Percentiles rank a stretch among this genome's conserved stretches.
phyloP scores from a whole-genome alignment of 1,284 basidiomycete genomes.

The Pascua sp. region DNA sequence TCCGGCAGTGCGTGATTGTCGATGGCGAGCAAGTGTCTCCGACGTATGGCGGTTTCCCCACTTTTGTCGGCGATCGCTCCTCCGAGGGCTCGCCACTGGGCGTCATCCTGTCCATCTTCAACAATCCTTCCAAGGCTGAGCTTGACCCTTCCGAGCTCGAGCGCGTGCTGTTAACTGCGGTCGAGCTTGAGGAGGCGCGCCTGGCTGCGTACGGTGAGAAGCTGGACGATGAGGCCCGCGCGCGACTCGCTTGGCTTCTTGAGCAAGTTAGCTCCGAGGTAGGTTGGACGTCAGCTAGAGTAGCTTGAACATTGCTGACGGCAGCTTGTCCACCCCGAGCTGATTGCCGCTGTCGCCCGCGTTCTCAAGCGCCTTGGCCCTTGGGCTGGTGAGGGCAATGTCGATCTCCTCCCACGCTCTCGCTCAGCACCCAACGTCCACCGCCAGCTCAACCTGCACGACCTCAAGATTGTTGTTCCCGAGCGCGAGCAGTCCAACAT shows the following conservation, averaged over 20 bases:
- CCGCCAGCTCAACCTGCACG: too few relatives aligned
- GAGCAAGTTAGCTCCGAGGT: constrained; percentile 16
- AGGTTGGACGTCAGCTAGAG: background rate
- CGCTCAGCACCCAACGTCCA: too few relatives aligned
- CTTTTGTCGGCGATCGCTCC: too few relatives aligned
- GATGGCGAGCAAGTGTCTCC: constrained; percentile 16
- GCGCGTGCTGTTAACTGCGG: background rate
- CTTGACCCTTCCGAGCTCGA: background rate
- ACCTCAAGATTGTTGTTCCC: background rate
- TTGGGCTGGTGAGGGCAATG: too few relatives aligned
- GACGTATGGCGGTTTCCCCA: background rate
- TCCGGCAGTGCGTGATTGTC: constrained; percentile 18
- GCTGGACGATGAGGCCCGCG: constrained; percentile 9
- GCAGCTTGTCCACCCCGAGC: constrained; percentile 6
- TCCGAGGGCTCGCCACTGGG: constrained; percentile 3
- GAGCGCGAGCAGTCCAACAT: background rate
- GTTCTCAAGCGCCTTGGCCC: background rate
- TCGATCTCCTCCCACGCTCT: too few relatives aligned
- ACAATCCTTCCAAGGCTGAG: background rate
- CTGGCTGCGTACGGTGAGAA: background rate
- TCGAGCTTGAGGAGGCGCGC: constrained; percentile 8
- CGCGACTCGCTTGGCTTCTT: constrained; percentile 13
- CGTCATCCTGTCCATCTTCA: constrained; percentile 7
- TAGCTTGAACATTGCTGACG: background rate
- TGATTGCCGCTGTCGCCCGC: constrained; percentile 8